These are phyloP conservation scores for Fusarium marasasianum DNA, from an alignment of 2,329 filamentous ascomycete species.

Conservation along the genomic window DNA sequence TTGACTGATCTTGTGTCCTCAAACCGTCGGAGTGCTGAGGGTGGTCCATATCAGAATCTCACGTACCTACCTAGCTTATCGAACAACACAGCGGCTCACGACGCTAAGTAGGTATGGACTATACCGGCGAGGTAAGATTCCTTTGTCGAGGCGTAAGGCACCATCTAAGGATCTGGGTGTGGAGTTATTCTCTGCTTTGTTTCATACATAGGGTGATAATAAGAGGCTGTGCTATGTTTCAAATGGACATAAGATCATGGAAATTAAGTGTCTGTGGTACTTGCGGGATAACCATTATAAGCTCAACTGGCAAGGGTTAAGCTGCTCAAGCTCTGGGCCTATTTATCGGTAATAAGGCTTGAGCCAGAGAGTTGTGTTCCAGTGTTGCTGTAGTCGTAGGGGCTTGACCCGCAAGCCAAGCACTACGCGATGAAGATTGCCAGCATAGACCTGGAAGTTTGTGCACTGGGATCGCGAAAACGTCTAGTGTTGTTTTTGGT, in stretches of 20 bases:
- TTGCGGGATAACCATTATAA: not conserved
- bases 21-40: not conserved
- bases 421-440: conserved; percentile 31
- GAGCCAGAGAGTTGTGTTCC: not conserved
- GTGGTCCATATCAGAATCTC: not conserved
- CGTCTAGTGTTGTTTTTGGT: conserved; percentile 19
- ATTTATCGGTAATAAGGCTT: conserved; percentile 1
- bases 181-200: conserved; percentile 10
- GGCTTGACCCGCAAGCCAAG: conserved; percentile 24
- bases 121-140: conserved; percentile 8
- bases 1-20: not conserved
- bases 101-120: not conserved
- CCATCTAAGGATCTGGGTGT: not conserved
- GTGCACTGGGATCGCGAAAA: conserved; percentile 16
- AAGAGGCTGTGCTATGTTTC: conserved; percentile 34
- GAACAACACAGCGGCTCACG: not conserved
- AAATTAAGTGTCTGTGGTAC: conserved; percentile 1
- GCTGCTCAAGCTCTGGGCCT: not conserved
- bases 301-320: not conserved
- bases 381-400: conserved; percentile 5
- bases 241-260: not conserved
- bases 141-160: conserved; percentile 6
- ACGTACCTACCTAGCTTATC: not conserved
- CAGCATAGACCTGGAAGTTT: conserved; percentile 36
- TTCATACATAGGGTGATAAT: not conserved